These are phyloP conservation scores for Dittrichia graveolens DNA, from an alignment of 129 eudicot species.

Conservation along the genomic window DNA sequence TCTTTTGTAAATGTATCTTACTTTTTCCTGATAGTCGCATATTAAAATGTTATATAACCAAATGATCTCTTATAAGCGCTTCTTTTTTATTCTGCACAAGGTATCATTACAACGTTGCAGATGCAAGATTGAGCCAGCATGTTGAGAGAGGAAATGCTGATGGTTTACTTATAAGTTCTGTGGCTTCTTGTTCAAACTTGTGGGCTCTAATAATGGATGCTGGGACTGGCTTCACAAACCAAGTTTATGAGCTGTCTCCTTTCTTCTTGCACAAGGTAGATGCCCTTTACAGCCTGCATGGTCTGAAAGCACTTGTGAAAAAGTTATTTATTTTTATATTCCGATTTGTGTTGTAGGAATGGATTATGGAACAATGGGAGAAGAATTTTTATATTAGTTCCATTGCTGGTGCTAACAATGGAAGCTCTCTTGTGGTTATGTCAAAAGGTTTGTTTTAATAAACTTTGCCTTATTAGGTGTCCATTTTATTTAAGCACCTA, in stretches of 20 bases:
- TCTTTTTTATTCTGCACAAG: conserved; percentile 33
- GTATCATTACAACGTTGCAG: conserved; percentile 86
- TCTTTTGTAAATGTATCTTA: not conserved
- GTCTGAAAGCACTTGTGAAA: not conserved
- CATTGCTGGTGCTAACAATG: conserved; percentile 81
- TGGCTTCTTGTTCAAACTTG: conserved; percentile 72
- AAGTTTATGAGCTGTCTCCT: conserved; percentile 81
- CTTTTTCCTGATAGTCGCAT: not conserved
- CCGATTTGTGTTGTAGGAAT: conserved; percentile 48
- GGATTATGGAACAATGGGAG: conserved; percentile 98
- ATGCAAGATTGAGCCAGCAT: conserved; percentile 74
- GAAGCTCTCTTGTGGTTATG: conserved; percentile 89
- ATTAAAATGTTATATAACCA: not conserved
- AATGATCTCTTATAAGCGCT: not conserved
- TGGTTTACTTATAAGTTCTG: conserved; percentile 72
- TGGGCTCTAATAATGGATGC: conserved; percentile 97
- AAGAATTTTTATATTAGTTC: conserved; percentile 76
- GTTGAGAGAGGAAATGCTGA: conserved; percentile 77
- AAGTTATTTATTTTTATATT: not conserved
- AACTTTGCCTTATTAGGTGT: not conserved
- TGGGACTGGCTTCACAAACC: conserved; percentile 72
- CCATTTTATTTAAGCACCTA: not conserved
- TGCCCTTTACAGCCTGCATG: too few species aligned
- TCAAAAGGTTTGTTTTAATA: conserved; percentile 60
- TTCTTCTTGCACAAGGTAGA: conserved; percentile 77